These are phyloP conservation scores for Lentinula sp. DNA, from an alignment of 768 basidiomycete species.

Conservation along the genomic window DNA sequence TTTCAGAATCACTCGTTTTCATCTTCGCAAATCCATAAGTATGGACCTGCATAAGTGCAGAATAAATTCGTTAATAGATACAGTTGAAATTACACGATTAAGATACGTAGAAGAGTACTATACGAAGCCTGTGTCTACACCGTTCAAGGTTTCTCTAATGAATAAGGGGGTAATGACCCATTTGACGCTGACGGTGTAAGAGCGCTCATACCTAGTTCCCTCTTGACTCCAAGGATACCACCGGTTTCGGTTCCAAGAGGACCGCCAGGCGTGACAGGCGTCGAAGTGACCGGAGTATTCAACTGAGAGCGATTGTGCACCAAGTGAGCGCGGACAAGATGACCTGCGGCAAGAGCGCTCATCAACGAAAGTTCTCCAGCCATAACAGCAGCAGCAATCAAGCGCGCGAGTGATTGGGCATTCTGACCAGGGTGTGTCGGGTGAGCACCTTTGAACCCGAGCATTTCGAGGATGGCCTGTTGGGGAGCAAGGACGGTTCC, in stretches of 20 bases:
- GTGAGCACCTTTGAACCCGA: slow-evolving; percentile 89
- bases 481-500: slow-evolving; percentile 93
- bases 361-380: slow-evolving; percentile 93
- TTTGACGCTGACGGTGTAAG: slow-evolving; percentile 30
- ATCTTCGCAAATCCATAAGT: no score
- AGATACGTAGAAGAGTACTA: neutral
- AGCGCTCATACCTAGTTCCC: slow-evolving; percentile 3
- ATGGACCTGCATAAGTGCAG: no score
- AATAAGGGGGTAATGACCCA: slow-evolving; percentile 37
- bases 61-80: neutral
- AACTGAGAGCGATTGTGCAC: slow-evolving; percentile 84
- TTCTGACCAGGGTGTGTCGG: slow-evolving; percentile 82
- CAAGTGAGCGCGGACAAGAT: slow-evolving; percentile 90
- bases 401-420: slow-evolving; percentile 80
- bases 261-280: slow-evolving; percentile 59
- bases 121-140: neutral
- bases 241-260: slow-evolving; percentile 12
- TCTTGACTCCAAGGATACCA: slow-evolving; percentile 6
- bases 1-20: no score
- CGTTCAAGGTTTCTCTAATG: slow-evolving; percentile 11
- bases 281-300: slow-evolving; percentile 66
- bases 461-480: slow-evolving; percentile 85
- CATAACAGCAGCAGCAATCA: slow-evolving; percentile 93
- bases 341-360: slow-evolving; percentile 90
- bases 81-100: neutral